Percentiles rank a stretch among this genome's conserved stretches.
These are phyloP conservation scores for Salix dunnii DNA, from an alignment of 345 rosid species.

Conservation along the genomic window DNA sequence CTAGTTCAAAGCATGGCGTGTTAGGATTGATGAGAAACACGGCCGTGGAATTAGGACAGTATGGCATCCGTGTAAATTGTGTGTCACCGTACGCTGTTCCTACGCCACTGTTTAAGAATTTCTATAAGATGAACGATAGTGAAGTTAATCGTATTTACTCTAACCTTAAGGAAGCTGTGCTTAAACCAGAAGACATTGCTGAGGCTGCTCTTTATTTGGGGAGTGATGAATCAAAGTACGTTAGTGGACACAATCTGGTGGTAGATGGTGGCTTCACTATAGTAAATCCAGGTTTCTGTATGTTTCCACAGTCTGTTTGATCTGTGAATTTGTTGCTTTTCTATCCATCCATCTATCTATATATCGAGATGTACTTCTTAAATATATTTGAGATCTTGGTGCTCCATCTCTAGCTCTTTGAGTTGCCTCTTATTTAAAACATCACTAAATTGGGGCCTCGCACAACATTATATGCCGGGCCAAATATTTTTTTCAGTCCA, in stretches of 20 bases:
- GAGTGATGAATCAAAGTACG: conserved; percentile 28
- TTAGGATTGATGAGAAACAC: conserved; percentile 10
- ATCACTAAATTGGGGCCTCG: too few relatives aligned
- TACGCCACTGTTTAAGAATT: not conserved
- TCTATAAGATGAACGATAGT: not conserved
- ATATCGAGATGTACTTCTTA: too few relatives aligned
- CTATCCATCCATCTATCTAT: too few relatives aligned
- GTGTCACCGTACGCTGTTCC: conserved; percentile 12
- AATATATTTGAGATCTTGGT: too few relatives aligned
- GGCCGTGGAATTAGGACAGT: conserved; percentile 12
- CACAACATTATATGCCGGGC: too few relatives aligned
- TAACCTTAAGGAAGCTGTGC: conserved; percentile 9
- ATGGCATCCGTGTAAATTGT: conserved; percentile 24
- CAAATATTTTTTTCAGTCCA: too few relatives aligned
- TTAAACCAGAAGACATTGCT: conserved; percentile 18
- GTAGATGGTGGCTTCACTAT: conserved; percentile 3
- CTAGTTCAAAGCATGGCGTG: not conserved
- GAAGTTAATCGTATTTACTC: not conserved
- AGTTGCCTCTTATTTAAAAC: too few relatives aligned
- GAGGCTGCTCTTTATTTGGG: conserved; percentile 24
- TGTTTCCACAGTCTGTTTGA: too few relatives aligned
- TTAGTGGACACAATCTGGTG: conserved; percentile 23
- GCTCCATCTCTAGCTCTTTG: too few relatives aligned
- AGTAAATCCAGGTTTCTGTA: not conserved
- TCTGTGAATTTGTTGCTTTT: too few relatives aligned